Evolutionary conservation across 1,284 basidiomycete genomes (phyloP).

Genomic region (Cryptococcus wingfieldii): DNA sequence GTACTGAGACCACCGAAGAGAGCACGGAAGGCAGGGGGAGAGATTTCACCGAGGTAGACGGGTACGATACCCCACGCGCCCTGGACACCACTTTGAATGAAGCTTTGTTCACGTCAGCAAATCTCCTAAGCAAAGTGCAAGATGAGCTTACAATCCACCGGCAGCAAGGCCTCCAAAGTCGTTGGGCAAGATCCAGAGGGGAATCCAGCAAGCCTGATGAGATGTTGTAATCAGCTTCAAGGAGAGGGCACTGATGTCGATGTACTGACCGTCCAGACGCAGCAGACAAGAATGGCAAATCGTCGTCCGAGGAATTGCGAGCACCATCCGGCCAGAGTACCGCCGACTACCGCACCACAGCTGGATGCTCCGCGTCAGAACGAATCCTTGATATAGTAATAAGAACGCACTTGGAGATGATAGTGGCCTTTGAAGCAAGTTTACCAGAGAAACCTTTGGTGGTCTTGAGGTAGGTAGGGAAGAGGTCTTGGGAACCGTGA

Average conservation of each 20-base stretch:
- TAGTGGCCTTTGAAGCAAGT: conserved; percentile 75
- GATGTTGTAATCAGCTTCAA: neutral
- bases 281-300: conserved; percentile 51
- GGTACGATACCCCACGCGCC: conserved; percentile 55
- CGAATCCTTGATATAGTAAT: neutral
- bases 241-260: conserved; percentile 36
- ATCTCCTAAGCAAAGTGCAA: too few relatives aligned
- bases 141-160: conserved; percentile 29
- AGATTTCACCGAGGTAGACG: conserved; percentile 69
- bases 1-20: conserved; percentile 86
- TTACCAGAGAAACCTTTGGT: conserved; percentile 51
- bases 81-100: conserved; percentile 77
- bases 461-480: conserved; percentile 66
- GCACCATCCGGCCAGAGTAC: conserved; percentile 67
- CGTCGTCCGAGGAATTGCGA: conserved; percentile 86
- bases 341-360: conserved; percentile 70
- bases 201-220: conserved; percentile 40
- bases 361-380: neutral
- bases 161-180: conserved; percentile 41
- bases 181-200: conserved; percentile 77
- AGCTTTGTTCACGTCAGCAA: conserved; percentile 42
- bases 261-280: conserved; percentile 53
- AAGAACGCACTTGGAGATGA: conserved; percentile 59
- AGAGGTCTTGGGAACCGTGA: conserved; percentile 67
- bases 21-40: conserved; percentile 76